phyloP scores from a whole-genome alignment of 176 grass and related monocot species.

The Eleusine indica region DNA sequence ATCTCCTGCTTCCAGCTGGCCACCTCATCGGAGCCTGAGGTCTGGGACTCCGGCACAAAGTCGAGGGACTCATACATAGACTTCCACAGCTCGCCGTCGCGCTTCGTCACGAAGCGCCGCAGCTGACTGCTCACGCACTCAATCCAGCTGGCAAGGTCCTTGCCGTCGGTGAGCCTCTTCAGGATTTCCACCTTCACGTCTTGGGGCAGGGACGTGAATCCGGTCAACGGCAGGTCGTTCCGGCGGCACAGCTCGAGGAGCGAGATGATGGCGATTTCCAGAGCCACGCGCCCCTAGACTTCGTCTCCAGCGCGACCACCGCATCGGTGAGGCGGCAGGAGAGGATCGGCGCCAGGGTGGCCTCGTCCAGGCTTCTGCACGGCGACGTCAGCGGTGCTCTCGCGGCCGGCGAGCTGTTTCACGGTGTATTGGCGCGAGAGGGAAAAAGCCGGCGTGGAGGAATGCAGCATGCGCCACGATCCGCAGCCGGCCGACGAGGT shows the following conservation, averaged over 20 bases:
- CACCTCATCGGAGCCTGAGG: too few species aligned
- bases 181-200: not conserved
- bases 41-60: too few species aligned
- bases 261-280: not conserved
- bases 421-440: not conserved
- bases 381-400: not conserved
- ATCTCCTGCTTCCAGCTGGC: too few species aligned
- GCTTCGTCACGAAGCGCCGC: too few species aligned
- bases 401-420: not conserved
- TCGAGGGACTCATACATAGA: too few species aligned
- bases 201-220: not conserved
- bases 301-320: not conserved
- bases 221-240: not conserved
- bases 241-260: not conserved
- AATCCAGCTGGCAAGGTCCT: not conserved
- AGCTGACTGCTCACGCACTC: not conserved
- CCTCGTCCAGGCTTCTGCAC: not conserved
- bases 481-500: not conserved
- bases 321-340: not conserved
- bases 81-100: too few species aligned
- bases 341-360: not conserved
- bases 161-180: not conserved
- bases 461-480: conserved; percentile 5
- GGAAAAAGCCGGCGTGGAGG: not conserved
- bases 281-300: not conserved